Evolutionary conservation across 1,284 basidiomycete species (phyloP).

Genomic region (Apiotrichum mycotoxinovorans): DNA sequence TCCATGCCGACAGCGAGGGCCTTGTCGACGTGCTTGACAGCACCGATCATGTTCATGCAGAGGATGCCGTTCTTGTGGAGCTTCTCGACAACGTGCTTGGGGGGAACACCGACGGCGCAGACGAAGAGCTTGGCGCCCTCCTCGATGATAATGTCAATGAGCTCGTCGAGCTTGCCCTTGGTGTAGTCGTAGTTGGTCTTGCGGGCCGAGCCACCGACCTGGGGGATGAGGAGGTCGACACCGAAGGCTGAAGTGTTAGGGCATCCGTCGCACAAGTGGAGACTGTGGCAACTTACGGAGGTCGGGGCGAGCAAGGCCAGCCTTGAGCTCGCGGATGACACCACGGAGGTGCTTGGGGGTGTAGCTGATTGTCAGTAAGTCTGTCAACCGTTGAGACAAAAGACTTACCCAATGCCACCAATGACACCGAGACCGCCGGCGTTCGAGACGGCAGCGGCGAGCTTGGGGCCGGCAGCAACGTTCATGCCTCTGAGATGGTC

Average conservation of each 20-base stretch:
- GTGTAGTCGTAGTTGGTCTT: conserved; percentile 69
- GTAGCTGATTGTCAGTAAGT: neutral
- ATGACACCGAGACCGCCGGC: conserved; percentile 84
- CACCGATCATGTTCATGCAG: conserved; percentile 89
- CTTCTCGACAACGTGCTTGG: conserved; percentile 68
- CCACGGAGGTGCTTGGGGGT: conserved; percentile 48
- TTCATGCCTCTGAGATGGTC: conserved; percentile 63
- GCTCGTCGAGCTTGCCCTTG: conserved; percentile 63
- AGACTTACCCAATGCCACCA: conserved; percentile 72
- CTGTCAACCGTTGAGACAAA: neutral
- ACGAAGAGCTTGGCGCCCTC: conserved; percentile 79
- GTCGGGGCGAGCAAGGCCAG: conserved; percentile 56
- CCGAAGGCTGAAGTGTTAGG: conserved; percentile 61
- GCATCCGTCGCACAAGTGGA: too few relatives aligned
- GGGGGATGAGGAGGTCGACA: conserved; percentile 78
- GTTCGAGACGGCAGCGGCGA: conserved; percentile 70
- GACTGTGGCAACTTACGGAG: neutral
- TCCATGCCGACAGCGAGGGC: conserved; percentile 76
- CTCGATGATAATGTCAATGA: conserved; percentile 81
- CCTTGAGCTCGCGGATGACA: conserved; percentile 71
- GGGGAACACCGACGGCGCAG: conserved; percentile 73
- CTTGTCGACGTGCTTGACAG: conserved; percentile 77
- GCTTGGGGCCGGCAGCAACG: conserved; percentile 78
- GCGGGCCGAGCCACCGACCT: conserved; percentile 72
- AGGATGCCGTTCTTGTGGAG: conserved; percentile 74